Percentiles rank a stretch among this genome's conserved stretches.
phyloP scores from a whole-genome alignment of 106 monocot genomes.

The Apostasia shenzhenica region DNA sequence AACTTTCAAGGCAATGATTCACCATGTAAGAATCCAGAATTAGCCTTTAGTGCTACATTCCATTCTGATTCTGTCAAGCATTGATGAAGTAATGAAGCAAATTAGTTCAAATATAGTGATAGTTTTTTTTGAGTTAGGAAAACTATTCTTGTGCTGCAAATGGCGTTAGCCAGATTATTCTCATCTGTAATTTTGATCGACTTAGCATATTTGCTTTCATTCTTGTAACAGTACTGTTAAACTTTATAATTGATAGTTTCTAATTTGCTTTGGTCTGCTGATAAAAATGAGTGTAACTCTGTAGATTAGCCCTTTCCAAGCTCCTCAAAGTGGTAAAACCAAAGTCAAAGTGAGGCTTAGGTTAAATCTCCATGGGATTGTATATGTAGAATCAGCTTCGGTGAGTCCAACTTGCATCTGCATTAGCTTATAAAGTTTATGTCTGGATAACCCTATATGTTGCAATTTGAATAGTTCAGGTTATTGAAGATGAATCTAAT shows the following conservation, averaged over 20 bases:
- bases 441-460: conserved; percentile 12
- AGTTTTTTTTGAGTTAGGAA: too few relatives aligned
- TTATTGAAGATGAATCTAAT: conserved; percentile 54
- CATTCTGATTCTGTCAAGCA: too few relatives aligned
- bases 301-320: conserved; percentile 67
- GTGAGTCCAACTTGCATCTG: conserved; percentile 30
- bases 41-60: too few relatives aligned
- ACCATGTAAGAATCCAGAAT: too few relatives aligned
- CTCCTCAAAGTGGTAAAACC: conserved; percentile 27
- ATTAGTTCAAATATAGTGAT: too few relatives aligned
- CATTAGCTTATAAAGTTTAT: background rate
- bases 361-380: conserved; percentile 70
- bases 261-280: background rate
- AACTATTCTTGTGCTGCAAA: too few relatives aligned
- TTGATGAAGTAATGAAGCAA: too few relatives aligned
- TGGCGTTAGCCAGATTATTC: too few relatives aligned
- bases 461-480: conserved; percentile 34
- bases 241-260: background rate
- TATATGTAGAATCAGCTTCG: conserved; percentile 57
- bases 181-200: too few relatives aligned
- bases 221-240: background rate
- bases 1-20: too few relatives aligned
- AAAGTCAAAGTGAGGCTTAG: conserved; percentile 67
- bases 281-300: conserved; percentile 1
- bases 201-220: background rate